Conservation (phyloP, 1,139 yeast genomes). For the Kodamaea alishanica region DNA sequence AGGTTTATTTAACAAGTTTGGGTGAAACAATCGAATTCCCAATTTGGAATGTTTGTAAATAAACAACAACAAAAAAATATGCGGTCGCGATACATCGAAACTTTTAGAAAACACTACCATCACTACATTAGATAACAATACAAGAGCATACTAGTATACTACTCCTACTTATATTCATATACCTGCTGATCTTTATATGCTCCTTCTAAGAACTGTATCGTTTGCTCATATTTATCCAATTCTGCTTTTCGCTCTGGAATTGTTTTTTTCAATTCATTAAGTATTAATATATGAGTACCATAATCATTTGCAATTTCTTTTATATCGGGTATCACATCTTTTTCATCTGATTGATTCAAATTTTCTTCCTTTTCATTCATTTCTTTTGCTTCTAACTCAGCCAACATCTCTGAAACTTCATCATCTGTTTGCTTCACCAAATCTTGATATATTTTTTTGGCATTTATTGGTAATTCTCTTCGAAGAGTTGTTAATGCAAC, state of each 20-base stretch:
- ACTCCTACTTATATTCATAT: background rate
- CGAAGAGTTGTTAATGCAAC: slow-evolving; percentile 50
- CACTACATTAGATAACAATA: too few relatives aligned
- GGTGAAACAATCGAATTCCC: too few relatives aligned
- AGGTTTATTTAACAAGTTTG: background rate
- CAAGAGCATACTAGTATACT: too few relatives aligned
- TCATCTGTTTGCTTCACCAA: slow-evolving; percentile 30
- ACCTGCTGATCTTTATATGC: slow-evolving; percentile 8
- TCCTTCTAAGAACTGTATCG: slow-evolving; percentile 30
- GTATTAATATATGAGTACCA: slow-evolving; percentile 22
- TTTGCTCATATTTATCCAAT: slow-evolving; percentile 28
- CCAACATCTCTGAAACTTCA: slow-evolving; percentile 28
- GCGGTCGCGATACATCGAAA: too few relatives aligned
- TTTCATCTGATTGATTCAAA: slow-evolving; percentile 9
- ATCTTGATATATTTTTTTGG: slow-evolving; percentile 25
- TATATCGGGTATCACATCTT: slow-evolving; percentile 10
- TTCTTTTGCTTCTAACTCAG: slow-evolving; percentile 17
- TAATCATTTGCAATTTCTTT: slow-evolving; percentile 26
- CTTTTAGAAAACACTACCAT: too few relatives aligned
- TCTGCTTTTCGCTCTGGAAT: slow-evolving; percentile 35
- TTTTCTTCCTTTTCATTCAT: slow-evolving; percentile 12
- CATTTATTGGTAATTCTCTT: slow-evolving; percentile 46
- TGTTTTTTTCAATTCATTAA: slow-evolving; percentile 24
- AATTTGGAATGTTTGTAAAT: too few relatives aligned
- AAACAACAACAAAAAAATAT: too few relatives aligned